Conservation (phyloP, 2,329 filamentous ascomycete species). For the Xylariaceae sp. region DNA sequence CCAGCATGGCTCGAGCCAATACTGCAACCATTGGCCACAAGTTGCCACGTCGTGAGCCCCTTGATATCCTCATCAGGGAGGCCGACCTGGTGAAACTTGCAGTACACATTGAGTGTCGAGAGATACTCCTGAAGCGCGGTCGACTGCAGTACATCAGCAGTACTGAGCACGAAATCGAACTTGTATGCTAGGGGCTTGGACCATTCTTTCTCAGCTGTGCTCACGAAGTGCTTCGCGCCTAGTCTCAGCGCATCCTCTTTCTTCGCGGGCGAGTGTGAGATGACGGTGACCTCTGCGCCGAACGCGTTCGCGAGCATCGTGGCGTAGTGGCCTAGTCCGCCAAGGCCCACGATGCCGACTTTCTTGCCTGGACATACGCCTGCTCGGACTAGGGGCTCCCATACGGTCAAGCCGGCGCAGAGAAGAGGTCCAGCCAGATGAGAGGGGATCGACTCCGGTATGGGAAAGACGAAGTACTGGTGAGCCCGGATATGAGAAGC, state of each 20-base stretch:
- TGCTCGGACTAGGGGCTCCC: conserved; percentile 61
- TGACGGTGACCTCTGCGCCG: conserved; percentile 60
- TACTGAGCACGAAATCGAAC: conserved; percentile 50
- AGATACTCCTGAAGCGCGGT: conserved; percentile 52
- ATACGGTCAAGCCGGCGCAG: conserved; percentile 73
- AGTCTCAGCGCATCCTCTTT: conserved; percentile 54
- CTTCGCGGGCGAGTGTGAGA: conserved; percentile 57
- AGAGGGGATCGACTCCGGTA: conserved; percentile 48
- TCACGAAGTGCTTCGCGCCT: conserved; percentile 53
- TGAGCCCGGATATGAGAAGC: conserved; percentile 45
- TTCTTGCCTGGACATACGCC: conserved; percentile 64
- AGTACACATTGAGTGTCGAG: conserved; percentile 46
- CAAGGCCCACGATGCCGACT: conserved; percentile 67
- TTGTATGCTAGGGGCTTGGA: conserved; percentile 46
- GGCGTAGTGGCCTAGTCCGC: conserved; percentile 69
- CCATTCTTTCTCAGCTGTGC: conserved; percentile 50
- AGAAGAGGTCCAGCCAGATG: conserved; percentile 61
- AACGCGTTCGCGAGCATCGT: conserved; percentile 66
- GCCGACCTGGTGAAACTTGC: conserved; percentile 54
- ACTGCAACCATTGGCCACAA: conserved; percentile 37
- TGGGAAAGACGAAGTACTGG: conserved; percentile 55
- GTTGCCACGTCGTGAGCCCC: conserved; percentile 37
- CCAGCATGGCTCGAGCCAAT: conserved; percentile 53
- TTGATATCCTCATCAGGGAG: conserved; percentile 48
- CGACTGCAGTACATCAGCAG: conserved; percentile 44